phyloP scores from a whole-genome alignment of 176 grass and related monocot genomes.

The Thinopyrum elongatum region DNA sequence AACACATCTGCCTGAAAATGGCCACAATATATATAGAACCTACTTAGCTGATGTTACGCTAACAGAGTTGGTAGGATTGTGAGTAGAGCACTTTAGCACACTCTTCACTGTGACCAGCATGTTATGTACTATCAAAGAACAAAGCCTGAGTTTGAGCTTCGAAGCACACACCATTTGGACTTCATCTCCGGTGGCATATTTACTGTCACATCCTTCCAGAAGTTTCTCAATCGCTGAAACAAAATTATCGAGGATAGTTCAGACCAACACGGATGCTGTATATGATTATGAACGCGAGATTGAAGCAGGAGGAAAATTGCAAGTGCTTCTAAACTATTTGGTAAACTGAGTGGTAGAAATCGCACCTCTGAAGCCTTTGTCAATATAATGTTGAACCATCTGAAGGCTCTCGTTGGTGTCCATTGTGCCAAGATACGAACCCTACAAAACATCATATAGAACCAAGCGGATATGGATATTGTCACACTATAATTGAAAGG shows the following conservation, averaged over 20 bases:
- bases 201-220: slow-evolving; percentile 55
- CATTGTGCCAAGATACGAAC: slow-evolving; percentile 47
- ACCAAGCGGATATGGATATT: neutral
- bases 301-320: neutral
- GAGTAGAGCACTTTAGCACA: neutral
- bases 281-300: neutral
- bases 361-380: slow-evolving; percentile 85
- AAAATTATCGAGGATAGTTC: neutral
- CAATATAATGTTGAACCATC: slow-evolving; percentile 58
- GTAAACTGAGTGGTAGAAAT: neutral
- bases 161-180: slow-evolving; percentile 63
- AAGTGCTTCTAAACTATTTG: neutral
- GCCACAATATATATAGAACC: neutral
- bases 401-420: slow-evolving; percentile 47
- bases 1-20: slow-evolving; percentile 68
- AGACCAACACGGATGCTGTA: neutral
- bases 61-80: neutral
- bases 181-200: slow-evolving; percentile 84
- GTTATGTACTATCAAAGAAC: neutral
- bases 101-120: neutral
- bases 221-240: slow-evolving; percentile 77
- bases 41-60: neutral
- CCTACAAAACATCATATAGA: slow-evolving; percentile 39
- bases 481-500: neutral
- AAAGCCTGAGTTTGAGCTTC: neutral